These are phyloP conservation scores for Poa pratensis DNA, from an alignment of 176 grass and related monocot genomes.

Conservation along the genomic window DNA sequence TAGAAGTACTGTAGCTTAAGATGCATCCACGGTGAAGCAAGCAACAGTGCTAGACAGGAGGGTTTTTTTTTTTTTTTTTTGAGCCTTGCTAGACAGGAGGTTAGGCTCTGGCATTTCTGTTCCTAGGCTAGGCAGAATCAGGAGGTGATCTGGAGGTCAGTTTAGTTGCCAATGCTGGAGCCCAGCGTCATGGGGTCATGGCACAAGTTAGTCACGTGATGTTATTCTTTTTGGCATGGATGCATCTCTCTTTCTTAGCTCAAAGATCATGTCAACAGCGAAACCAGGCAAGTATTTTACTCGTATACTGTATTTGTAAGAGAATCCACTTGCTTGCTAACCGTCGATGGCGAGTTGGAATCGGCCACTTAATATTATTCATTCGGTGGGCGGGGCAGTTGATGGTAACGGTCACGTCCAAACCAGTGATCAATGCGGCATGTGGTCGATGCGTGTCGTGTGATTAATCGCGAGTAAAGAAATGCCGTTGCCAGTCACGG, in stretches of 20 bases:
- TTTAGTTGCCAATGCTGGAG: not conserved
- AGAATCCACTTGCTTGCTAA: not conserved
- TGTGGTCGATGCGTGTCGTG: not conserved
- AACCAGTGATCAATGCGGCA: not conserved
- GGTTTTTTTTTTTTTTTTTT: too few relatives aligned
- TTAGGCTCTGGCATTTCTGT: not conserved
- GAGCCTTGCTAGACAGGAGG: not conserved
- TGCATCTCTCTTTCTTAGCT: not conserved
- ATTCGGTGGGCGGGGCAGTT: not conserved
- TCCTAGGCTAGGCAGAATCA: not conserved
- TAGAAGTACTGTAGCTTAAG: too few relatives aligned
- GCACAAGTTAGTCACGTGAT: too few relatives aligned
- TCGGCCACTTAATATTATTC: not conserved
- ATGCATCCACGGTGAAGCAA: too few relatives aligned
- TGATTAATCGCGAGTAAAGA: not conserved
- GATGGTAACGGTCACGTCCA: not conserved
- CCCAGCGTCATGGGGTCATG: not conserved
- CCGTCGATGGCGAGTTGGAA: not conserved
- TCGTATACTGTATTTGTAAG: not conserved
- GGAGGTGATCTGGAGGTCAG: not conserved
- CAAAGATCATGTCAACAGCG: not conserved
- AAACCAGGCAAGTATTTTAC: not conserved
- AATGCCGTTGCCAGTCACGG: conserved; percentile 13
- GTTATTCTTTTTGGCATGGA: not conserved
- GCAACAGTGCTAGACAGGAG: too few relatives aligned